These are phyloP conservation scores for Candolleomyces aberdarensis DNA, from an alignment of 768 basidiomycete species.

Conservation along the genomic window DNA sequence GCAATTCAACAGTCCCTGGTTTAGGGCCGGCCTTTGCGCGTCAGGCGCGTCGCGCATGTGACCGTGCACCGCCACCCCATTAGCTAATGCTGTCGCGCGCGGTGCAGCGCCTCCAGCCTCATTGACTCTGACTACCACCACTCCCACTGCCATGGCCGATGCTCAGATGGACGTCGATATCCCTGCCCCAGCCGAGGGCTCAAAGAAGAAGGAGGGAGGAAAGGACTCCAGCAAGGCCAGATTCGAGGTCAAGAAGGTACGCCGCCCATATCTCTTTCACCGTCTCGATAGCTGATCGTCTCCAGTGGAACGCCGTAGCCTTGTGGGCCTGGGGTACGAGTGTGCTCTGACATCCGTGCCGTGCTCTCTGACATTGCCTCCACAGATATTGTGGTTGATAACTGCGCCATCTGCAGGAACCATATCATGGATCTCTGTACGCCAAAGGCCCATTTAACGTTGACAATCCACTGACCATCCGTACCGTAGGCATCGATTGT, in stretches of 20 bases:
- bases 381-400: conserved; percentile 96
- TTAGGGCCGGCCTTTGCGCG: conserved; percentile 27
- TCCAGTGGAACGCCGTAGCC: conserved; percentile 96
- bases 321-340: conserved; percentile 96
- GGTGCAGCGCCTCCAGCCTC: not conserved
- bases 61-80: conserved; percentile 8
- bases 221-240: conserved; percentile 70
- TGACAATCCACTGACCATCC: conserved; percentile 7
- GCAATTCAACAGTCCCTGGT: conserved; percentile 17
- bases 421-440: conserved; percentile 99
- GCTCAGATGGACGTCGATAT: conserved; percentile 60
- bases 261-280: conserved; percentile 8
- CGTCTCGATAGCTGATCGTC: conserved; percentile 1
- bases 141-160: conserved; percentile 39
- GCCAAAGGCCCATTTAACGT: conserved; percentile 23
- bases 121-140: not conserved
- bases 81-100: conserved; percentile 5
- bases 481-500: conserved; percentile 89
- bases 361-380: conserved; percentile 4
- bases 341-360: conserved; percentile 2
- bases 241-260: conserved; percentile 99
- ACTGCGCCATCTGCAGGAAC: conserved; percentile 99
- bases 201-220: conserved; percentile 49
- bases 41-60: conserved; percentile 21
- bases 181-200: conserved; percentile 31